A percentile compares a stretch with the other conserved stretches of the same genome.
Evolutionary conservation across 306 rosid genomes (phyloP).

Genomic region (Citrullus colocynthis): DNA sequence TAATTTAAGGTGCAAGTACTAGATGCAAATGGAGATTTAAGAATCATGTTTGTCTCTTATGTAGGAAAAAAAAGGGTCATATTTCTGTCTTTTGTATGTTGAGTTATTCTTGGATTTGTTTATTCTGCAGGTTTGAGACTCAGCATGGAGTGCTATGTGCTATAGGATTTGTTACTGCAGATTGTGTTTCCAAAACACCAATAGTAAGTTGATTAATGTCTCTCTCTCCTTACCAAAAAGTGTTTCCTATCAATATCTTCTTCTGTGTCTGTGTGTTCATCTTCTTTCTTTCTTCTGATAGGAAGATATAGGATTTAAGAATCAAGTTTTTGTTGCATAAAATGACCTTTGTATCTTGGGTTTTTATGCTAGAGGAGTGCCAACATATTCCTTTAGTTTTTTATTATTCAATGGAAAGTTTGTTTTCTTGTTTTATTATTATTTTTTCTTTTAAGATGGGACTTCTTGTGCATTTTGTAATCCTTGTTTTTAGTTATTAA

Average conservation of each 20-base stretch:
- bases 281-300: background rate
- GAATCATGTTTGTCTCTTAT: background rate
- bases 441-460: background rate
- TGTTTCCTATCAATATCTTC: background rate
- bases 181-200: conserved; percentile 49
- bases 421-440: background rate
- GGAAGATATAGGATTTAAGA: background rate
- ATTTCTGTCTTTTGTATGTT: conserved; percentile 5
- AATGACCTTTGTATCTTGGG: background rate
- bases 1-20: conserved; percentile 51
- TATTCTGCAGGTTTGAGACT: conserved; percentile 64
- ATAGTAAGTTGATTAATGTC: conserved; percentile 39
- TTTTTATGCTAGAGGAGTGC: background rate
- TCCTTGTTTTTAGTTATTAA: background rate
- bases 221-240: background rate
- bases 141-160: conserved; percentile 88
- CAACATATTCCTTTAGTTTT: background rate
- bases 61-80: background rate
- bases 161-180: conserved; percentile 77
- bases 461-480: background rate
- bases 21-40: background rate
- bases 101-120: conserved; percentile 12
- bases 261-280: background rate
- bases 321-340: background rate
- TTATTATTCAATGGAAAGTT: background rate